These are phyloP conservation scores for Venturia asperata DNA, from an alignment of 2,329 filamentous ascomycete species.

Conservation along the genomic window DNA sequence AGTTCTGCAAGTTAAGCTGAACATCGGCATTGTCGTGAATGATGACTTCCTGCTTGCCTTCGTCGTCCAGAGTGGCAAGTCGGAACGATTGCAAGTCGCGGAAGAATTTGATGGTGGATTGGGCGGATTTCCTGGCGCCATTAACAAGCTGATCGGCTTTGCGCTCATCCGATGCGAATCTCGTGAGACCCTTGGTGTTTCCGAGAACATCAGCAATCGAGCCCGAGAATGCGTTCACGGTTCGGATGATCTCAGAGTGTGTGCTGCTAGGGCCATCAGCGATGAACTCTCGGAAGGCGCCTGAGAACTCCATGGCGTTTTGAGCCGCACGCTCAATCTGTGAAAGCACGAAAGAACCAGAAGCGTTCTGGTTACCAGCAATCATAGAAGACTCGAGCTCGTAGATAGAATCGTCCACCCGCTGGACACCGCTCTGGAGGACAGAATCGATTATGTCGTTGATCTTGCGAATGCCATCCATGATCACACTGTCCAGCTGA, in stretches of 20 bases:
- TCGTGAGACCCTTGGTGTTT: slow-evolving; percentile 91
- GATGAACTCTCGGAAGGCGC: slow-evolving; percentile 97
- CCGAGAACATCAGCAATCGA: slow-evolving; percentile 88
- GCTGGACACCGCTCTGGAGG: slow-evolving; percentile 81
- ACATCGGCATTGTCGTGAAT: slow-evolving; percentile 97
- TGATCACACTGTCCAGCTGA: slow-evolving; percentile 82
- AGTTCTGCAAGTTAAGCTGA: slow-evolving; percentile 83
- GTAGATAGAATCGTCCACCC: slow-evolving; percentile 93
- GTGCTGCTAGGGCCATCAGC: slow-evolving; percentile 89
- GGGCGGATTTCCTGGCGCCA: slow-evolving; percentile 74
- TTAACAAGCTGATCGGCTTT: slow-evolving; percentile 81
- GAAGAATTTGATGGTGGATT: slow-evolving; percentile 90
- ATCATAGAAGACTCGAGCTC: slow-evolving; percentile 98
- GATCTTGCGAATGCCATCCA: slow-evolving; percentile 84
- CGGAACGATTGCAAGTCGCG: slow-evolving; percentile 88
- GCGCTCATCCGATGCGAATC: slow-evolving; percentile 91
- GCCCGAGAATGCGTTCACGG: slow-evolving; percentile 81
- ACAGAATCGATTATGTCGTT: slow-evolving; percentile 98
- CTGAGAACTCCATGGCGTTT: slow-evolving; percentile 94
- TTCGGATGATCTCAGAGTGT: slow-evolving; percentile 86
- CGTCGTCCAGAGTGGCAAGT: slow-evolving; percentile 78
- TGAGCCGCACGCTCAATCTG: slow-evolving; percentile 96
- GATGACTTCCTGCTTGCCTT: slow-evolving; percentile 93
- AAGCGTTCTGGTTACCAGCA: slow-evolving; percentile 96
- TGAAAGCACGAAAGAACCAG: slow-evolving; percentile 86